Conservation (phyloP, 2,329 filamentous ascomycete species). For the Penicillium crustosum region DNA sequence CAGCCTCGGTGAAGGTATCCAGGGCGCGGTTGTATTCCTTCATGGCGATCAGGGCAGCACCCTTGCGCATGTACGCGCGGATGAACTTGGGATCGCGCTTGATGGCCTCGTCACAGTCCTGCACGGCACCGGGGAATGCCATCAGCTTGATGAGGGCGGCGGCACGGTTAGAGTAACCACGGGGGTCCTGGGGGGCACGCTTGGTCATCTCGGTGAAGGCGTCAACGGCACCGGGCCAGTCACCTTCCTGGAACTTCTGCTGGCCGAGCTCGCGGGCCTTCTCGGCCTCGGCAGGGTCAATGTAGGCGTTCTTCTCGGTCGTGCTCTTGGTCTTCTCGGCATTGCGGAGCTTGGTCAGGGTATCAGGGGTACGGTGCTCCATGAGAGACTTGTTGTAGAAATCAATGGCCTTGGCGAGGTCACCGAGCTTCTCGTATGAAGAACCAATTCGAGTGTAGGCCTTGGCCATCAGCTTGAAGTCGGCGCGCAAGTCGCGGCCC, state of each 20-base stretch:
- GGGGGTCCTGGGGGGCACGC: conserved; percentile 85
- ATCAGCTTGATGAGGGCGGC: conserved; percentile 96
- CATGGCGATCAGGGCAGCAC: conserved; percentile 94
- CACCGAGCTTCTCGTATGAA: conserved; percentile 87
- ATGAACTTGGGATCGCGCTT: conserved; percentile 90
- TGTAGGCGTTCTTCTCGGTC: conserved; percentile 72
- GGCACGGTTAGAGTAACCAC: conserved; percentile 95
- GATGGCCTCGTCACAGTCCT: conserved; percentile 89
- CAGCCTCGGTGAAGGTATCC: conserved; percentile 81
- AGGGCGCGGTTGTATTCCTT: conserved; percentile 95
- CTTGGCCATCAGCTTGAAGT: conserved; percentile 98
- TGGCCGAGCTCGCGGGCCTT: conserved; percentile 94
- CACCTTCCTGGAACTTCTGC: conserved; percentile 92
- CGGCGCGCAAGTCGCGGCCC: conserved; percentile 82
- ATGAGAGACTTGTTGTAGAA: conserved; percentile 93
- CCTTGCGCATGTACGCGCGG: conserved; percentile 93
- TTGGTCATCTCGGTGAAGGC: conserved; percentile 97
- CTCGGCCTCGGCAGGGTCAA: conserved; percentile 89
- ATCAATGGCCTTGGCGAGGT: conserved; percentile 75
- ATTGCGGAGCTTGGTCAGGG: conserved; percentile 85
- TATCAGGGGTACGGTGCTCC: conserved; percentile 93
- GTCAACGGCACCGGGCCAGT: conserved; percentile 92
- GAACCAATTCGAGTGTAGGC: conserved; percentile 92
- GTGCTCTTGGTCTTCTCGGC: conserved; percentile 85
- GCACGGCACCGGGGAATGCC: conserved; percentile 87